Evolutionary conservation across 2,329 filamentous ascomycete species (phyloP).

Genomic region (Ceratocystis diversiconidia): DNA sequence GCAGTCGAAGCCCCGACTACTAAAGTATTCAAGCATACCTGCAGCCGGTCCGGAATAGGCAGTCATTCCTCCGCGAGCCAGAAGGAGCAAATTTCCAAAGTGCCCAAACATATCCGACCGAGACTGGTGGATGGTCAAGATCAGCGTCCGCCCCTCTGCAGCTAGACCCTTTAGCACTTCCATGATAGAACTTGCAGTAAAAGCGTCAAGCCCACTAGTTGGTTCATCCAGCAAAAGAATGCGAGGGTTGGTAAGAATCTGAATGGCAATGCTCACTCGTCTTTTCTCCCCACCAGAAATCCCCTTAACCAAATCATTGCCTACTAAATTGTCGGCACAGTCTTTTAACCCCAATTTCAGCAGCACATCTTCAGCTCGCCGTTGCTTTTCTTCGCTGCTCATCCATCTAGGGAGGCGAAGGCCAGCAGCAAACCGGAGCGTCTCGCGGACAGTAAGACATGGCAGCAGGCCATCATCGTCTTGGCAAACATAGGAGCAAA

Average conservation of each 20-base stretch:
- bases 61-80: constrained; percentile 54
- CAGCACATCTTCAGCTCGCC: constrained; percentile 55
- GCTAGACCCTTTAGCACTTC: constrained; percentile 58
- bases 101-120: constrained; percentile 57
- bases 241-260: constrained; percentile 61
- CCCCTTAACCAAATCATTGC: constrained; percentile 58
- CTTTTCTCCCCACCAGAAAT: constrained; percentile 71
- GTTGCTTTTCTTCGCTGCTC: constrained; percentile 51
- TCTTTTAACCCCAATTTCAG: constrained; percentile 66
- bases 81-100: constrained; percentile 57
- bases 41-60: constrained; percentile 51
- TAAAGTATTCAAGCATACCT: constrained; percentile 53
- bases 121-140: constrained; percentile 67
- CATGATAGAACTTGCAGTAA: constrained; percentile 63
- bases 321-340: constrained; percentile 61
- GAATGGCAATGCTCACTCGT: constrained; percentile 62
- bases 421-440: constrained; percentile 54
- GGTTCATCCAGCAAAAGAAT: constrained; percentile 64
- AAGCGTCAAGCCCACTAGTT: constrained; percentile 61
- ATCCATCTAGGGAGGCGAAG: constrained; percentile 57
- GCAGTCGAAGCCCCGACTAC: constrained; percentile 45
- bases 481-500: constrained; percentile 65
- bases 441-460: constrained; percentile 63
- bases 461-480: constrained; percentile 63
- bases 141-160: constrained; percentile 56